Percentiles rank a stretch among this genome's conserved stretches.
These are phyloP conservation scores for Punica granatum DNA, from an alignment of 345 rosid genomes.

Conservation along the genomic window DNA sequence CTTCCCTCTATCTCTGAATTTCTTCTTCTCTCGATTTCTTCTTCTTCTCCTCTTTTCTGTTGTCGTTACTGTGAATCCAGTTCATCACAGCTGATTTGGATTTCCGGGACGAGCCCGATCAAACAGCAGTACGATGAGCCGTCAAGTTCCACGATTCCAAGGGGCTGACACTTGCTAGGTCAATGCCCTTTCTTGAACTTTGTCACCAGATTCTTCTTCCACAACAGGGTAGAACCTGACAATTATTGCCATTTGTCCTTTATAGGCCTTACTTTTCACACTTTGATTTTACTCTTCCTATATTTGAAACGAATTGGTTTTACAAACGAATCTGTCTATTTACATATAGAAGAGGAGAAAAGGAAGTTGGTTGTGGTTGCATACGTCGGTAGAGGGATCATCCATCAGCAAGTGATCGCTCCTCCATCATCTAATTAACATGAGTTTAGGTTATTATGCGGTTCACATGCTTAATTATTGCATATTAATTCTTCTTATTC, in stretches of 20 bases:
- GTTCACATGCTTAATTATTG: neutral
- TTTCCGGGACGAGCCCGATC: conserved; percentile 21
- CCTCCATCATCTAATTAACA: too few relatives aligned
- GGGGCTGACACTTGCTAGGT: conserved; percentile 78
- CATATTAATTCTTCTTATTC: too few relatives aligned
- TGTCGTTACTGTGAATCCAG: too few relatives aligned
- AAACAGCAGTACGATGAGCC: conserved; percentile 75
- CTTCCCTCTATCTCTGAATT: too few relatives aligned
- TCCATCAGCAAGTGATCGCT: neutral
- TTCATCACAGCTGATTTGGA: too few relatives aligned
- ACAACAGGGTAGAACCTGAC: too few relatives aligned
- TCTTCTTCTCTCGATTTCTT: too few relatives aligned
- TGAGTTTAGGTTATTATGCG: neutral
- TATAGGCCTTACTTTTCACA: too few relatives aligned
- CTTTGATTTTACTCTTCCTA: neutral
- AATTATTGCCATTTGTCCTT: too few relatives aligned
- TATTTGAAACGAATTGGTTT: neutral
- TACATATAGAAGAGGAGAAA: neutral
- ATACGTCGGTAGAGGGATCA: neutral
- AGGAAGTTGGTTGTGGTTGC: neutral
- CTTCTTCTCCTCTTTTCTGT: too few relatives aligned
- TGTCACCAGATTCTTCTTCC: too few relatives aligned
- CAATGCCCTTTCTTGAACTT: too few relatives aligned
- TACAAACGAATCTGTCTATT: neutral
- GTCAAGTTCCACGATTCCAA: conserved; percentile 58